phyloP scores from a whole-genome alignment of 202 grass and related monocot species.

The Saccharum hybrid region DNA sequence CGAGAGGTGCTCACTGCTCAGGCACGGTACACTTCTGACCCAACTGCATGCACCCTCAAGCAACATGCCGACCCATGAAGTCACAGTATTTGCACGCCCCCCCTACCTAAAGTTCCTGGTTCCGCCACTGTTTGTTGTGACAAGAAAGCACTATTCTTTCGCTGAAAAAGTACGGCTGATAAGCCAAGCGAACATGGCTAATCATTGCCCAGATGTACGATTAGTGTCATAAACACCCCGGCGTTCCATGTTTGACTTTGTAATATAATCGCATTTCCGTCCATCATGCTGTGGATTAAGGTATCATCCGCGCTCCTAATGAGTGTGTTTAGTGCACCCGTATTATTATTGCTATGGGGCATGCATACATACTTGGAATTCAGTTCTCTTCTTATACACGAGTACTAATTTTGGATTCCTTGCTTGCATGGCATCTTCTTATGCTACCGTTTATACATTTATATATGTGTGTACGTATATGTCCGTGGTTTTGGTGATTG shows the following conservation, averaged over 20 bases:
- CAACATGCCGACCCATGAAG: too few relatives aligned
- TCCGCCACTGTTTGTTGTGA: too few relatives aligned
- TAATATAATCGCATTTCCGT: too few relatives aligned
- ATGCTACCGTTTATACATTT: neutral
- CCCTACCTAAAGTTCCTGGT: too few relatives aligned
- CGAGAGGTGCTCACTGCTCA: too few relatives aligned
- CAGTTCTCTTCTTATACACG: too few relatives aligned
- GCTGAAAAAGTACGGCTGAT: too few relatives aligned
- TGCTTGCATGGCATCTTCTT: neutral
- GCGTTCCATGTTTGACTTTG: neutral
- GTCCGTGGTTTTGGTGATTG: slow-evolving; percentile 31
- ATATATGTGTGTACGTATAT: neutral
- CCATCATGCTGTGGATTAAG: slow-evolving; percentile 21
- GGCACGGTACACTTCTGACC: too few relatives aligned
- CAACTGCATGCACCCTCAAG: too few relatives aligned
- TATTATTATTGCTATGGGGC: neutral
- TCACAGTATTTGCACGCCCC: too few relatives aligned
- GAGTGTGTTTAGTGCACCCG: neutral
- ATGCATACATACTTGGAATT: neutral
- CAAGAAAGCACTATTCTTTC: too few relatives aligned
- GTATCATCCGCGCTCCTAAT: neutral
- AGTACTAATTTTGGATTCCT: neutral
- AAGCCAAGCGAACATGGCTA: neutral
- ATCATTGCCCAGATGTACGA: neutral
- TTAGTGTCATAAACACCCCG: slow-evolving; percentile 41